Evolutionary conservation across 2,329 filamentous ascomycete species (phyloP).

Genomic region (Cryphonectria naterciae): DNA sequence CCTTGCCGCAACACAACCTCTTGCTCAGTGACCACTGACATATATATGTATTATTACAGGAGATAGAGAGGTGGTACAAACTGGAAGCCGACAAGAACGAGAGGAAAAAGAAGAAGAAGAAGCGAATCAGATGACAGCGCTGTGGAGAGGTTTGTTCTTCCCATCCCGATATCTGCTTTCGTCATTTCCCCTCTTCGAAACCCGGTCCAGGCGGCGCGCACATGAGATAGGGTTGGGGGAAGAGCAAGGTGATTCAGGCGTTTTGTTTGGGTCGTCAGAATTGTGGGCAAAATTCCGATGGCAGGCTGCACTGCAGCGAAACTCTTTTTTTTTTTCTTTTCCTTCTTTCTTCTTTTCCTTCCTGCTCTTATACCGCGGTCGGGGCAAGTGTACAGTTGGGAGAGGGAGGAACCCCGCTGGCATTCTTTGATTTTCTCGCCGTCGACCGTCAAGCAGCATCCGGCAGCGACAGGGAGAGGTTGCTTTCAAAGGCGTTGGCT

Average conservation of each 20-base stretch:
- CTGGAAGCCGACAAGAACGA: constrained; percentile 19
- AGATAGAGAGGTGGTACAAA: constrained; percentile 28
- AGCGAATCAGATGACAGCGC: constrained; percentile 12
- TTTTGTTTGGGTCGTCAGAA: background rate
- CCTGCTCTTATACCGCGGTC: background rate
- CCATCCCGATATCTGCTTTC: background rate
- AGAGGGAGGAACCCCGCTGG: background rate
- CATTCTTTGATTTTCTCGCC: background rate
- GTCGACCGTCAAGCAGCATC: background rate
- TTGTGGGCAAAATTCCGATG: background rate
- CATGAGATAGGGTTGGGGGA: background rate
- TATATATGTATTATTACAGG: background rate
- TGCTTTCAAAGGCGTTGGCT: constrained; percentile 1
- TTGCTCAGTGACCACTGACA: constrained; percentile 2
- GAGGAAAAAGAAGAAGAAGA: constrained; percentile 25
- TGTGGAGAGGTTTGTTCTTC: background rate
- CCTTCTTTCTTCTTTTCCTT: background rate
- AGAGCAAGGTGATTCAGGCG: background rate
- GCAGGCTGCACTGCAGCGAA: background rate
- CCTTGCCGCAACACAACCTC: background rate
- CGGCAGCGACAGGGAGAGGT: constrained; percentile 3
- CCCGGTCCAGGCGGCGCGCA: background rate
- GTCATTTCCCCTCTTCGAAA: background rate
- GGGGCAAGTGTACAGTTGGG: background rate
- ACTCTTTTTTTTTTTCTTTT: background rate